These are phyloP conservation scores for Microthlaspi erraticum DNA, from an alignment of 345 rosid species.

Conservation along the genomic window DNA sequence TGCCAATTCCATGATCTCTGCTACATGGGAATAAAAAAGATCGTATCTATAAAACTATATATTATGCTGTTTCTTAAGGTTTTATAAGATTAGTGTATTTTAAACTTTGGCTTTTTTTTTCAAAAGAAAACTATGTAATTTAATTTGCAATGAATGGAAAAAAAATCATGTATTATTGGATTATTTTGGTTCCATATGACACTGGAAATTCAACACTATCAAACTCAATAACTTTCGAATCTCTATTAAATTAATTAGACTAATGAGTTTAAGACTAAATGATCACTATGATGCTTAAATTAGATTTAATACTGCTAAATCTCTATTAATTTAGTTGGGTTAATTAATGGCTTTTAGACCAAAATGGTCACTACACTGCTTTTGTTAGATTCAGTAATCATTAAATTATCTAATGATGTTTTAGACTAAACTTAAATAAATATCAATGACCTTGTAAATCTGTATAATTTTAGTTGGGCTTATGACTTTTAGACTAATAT, in stretches of 20 bases:
- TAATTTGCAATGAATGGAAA: conserved; percentile 11
- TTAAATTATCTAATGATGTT: no score
- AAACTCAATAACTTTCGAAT: background rate
- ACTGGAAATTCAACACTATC: background rate
- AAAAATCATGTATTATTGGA: conserved; percentile 6
- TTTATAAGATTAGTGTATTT: conserved; percentile 29
- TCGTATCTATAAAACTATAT: conserved; percentile 21
- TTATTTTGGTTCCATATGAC: background rate
- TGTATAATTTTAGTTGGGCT: background rate
- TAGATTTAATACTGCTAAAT: background rate
- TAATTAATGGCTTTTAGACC: background rate
- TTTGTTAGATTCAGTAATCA: background rate
- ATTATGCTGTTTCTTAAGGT: conserved; percentile 23
- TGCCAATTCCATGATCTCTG: conserved; percentile 82
- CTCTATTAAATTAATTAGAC: background rate
- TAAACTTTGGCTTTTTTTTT: background rate
- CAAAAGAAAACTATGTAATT: background rate
- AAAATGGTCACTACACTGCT: background rate
- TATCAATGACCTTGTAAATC: background rate
- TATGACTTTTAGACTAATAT: no score
- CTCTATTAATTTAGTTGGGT: background rate
- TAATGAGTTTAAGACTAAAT: background rate
- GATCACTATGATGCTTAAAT: background rate
- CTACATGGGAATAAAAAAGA: conserved; percentile 44
- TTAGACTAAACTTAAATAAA: no score